Conservation (phyloP, 108 stramenopile genomes). For the Mediolabrus comicus region DNA sequence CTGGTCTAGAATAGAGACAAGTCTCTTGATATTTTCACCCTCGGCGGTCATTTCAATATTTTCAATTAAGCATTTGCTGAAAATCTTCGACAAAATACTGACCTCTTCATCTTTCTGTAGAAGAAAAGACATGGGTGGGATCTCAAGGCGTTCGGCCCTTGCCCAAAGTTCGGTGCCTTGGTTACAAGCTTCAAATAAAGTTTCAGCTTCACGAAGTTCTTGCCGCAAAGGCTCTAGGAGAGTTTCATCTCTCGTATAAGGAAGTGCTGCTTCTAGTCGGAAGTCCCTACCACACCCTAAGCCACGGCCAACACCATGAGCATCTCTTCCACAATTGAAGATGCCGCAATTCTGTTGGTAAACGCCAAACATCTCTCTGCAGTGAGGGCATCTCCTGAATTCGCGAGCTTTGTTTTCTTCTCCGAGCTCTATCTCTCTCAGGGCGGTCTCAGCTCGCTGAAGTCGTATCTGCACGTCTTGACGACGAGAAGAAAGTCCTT, state of each 20-base stretch:
- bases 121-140: constrained; percentile 10
- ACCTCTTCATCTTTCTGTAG: background rate
- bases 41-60: background rate
- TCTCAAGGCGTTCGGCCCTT: background rate
- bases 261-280: constrained; percentile 4
- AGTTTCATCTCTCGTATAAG: constrained; percentile 10
- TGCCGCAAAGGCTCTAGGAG: constrained; percentile 3
- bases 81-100: background rate
- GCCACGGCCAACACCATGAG: constrained; percentile 13
- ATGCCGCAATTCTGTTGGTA: constrained; percentile 25
- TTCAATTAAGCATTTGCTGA: background rate
- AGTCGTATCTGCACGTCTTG: background rate
- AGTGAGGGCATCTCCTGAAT: constrained; percentile 23
- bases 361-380: constrained; percentile 13
- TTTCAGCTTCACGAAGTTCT: background rate
- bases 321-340: constrained; percentile 28
- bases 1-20: background rate
- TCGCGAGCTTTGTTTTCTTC: background rate
- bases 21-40: background rate
- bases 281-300: constrained; percentile 19
- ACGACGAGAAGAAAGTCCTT: constrained; percentile 6
- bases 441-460: background rate
- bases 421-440: constrained; percentile 4
- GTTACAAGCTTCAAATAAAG: constrained; percentile 13
- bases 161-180: constrained; percentile 17